Conservation (phyloP, 306 rosid species). For the Prinsepia uniflora region DNA sequence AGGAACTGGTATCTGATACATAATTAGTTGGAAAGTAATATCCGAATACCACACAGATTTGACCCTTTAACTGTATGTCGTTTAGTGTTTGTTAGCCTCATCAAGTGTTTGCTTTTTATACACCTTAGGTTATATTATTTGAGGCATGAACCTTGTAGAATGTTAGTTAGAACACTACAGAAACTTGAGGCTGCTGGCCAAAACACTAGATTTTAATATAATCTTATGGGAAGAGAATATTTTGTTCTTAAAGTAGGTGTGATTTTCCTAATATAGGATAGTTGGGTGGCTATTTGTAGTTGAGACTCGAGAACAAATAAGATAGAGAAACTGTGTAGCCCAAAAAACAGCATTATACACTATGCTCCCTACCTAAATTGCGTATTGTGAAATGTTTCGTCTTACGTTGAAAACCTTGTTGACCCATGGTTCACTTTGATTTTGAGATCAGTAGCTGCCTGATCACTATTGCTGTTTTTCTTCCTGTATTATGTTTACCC, state of each 20-base stretch:
- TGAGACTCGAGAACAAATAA: background rate
- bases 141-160: background rate
- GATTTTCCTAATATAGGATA: background rate
- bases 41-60: no score
- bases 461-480: constrained; percentile 3
- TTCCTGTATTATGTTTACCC: constrained; percentile 1
- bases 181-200: background rate
- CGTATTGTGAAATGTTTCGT: background rate
- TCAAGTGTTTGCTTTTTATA: background rate
- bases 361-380: background rate
- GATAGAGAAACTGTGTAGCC: background rate
- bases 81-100: background rate
- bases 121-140: no score
- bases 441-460: background rate
- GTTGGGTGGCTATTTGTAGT: background rate
- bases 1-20: background rate
- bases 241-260: background rate
- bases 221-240: background rate
- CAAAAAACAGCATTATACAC: background rate
- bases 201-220: background rate
- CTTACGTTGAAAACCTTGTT: background rate
- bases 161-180: background rate
- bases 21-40: background rate
- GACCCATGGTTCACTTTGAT: background rate
- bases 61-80: background rate